Conservation (phyloP, 2,329 filamentous ascomycete genomes). For the Ophioceras dolichostomum region DNA sequence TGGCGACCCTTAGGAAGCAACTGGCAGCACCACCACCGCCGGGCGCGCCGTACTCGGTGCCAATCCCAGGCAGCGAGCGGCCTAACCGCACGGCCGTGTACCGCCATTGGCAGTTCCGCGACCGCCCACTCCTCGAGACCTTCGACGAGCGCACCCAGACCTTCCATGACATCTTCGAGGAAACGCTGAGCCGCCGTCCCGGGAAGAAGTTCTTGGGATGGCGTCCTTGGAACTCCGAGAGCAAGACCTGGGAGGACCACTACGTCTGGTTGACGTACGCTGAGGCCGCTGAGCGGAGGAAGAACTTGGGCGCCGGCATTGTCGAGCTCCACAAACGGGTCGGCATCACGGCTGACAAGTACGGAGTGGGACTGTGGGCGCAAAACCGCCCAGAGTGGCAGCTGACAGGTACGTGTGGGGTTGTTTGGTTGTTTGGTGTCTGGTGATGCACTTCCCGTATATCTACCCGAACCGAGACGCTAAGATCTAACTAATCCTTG, state of each 20-base stretch:
- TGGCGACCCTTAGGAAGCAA: conserved; percentile 33
- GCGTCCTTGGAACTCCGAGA: conserved; percentile 64
- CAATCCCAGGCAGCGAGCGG: conserved; percentile 61
- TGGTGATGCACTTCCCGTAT: conserved; percentile 5
- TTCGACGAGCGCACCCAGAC: conserved; percentile 61
- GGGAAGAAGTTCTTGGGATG: conserved; percentile 66
- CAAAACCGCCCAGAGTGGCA: conserved; percentile 87
- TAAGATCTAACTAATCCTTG: no score
- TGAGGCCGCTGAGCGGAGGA: conserved; percentile 65
- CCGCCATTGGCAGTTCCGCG: conserved; percentile 66
- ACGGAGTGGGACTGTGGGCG: conserved; percentile 74
- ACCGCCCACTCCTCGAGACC: conserved; percentile 58
- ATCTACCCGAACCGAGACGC: no score
- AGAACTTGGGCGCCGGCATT: conserved; percentile 75
- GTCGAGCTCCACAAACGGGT: conserved; percentile 67
- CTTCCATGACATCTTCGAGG: conserved; percentile 71
- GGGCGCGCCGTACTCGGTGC: conserved; percentile 65
- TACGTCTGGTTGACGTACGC: conserved; percentile 79
- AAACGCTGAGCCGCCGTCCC: conserved; percentile 46
- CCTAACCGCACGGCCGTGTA: conserved; percentile 68
- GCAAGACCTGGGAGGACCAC: conserved; percentile 58
- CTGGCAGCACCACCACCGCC: conserved; percentile 53
- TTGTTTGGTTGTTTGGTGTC: conserved; percentile 13
- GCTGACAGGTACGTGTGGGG: conserved; percentile 66
- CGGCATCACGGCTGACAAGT: conserved; percentile 54